These are phyloP conservation scores for Castanea crenata DNA, from an alignment of 306 rosid species.

Conservation along the genomic window DNA sequence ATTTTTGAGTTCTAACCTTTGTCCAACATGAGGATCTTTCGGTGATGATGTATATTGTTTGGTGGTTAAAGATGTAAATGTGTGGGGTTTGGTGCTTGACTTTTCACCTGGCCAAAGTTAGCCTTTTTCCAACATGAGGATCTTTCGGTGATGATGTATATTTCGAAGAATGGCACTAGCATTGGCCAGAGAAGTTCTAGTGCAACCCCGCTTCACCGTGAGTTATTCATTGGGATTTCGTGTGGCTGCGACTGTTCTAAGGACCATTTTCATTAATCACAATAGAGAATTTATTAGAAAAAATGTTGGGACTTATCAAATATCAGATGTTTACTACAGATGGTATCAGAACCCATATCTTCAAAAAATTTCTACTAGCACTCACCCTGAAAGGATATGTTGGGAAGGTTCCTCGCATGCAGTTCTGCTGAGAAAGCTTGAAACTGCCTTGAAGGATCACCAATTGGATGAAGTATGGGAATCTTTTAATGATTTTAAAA, in stretches of 20 bases:
- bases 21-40: no score
- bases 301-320: constrained; percentile 9
- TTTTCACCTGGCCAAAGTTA: neutral
- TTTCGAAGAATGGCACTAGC: neutral
- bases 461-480: constrained; percentile 45
- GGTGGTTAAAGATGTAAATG: neutral
- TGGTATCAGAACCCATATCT: constrained; percentile 15
- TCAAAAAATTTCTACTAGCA: constrained; percentile 30
- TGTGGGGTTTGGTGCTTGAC: neutral
- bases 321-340: constrained; percentile 6
- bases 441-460: constrained; percentile 52
- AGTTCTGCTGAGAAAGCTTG: constrained; percentile 50
- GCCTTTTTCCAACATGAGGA: neutral
- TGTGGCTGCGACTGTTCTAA: constrained; percentile 29
- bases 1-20: neutral
- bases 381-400: constrained; percentile 36
- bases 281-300: neutral
- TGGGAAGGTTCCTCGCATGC: constrained; percentile 74
- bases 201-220: neutral
- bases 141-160: neutral
- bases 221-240: constrained; percentile 7
- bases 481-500: constrained; percentile 57
- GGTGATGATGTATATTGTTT: no score
- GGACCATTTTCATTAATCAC: constrained; percentile 3
- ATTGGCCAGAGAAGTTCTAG: neutral